A percentile compares a stretch with the other conserved stretches of the same genome.
phyloP scores from a whole-genome alignment of 2,329 filamentous ascomycete species.

The Penicillium sp. region DNA sequence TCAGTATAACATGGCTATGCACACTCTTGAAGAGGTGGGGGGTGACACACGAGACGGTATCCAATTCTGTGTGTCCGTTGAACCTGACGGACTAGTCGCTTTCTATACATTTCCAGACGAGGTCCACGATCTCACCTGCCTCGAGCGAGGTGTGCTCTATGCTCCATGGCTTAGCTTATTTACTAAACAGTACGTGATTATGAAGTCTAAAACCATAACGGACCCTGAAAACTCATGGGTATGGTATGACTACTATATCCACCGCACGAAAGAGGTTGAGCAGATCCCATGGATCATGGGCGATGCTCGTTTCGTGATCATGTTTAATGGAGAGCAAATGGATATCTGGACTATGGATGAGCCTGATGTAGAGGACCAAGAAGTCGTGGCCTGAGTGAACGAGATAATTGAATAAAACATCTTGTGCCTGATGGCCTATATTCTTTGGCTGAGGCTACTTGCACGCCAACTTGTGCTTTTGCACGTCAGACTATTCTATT shows the following conservation, averaged over 20 bases:
- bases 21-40: too few species aligned
- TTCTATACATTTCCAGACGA: background rate
- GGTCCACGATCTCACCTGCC: background rate
- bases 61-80: background rate
- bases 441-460: too few species aligned
- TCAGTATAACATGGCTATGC: conserved; percentile 5
- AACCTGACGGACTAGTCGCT: background rate
- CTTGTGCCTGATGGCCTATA: too few species aligned
- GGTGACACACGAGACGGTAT: too few species aligned
- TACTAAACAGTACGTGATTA: background rate
- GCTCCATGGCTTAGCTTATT: background rate
- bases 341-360: background rate
- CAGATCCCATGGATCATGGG: background rate
- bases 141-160: conserved; percentile 13
- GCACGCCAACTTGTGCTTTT: too few species aligned
- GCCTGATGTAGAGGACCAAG: background rate
- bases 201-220: background rate
- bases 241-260: background rate
- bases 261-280: too few species aligned
- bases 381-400: background rate
- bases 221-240: background rate
- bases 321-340: background rate
- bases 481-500: too few species aligned
- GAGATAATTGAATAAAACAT: too few species aligned
- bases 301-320: background rate